Evolutionary conservation across 495 filamentous ascomycete species (phyloP).

Genomic region (Podospora sp.): DNA sequence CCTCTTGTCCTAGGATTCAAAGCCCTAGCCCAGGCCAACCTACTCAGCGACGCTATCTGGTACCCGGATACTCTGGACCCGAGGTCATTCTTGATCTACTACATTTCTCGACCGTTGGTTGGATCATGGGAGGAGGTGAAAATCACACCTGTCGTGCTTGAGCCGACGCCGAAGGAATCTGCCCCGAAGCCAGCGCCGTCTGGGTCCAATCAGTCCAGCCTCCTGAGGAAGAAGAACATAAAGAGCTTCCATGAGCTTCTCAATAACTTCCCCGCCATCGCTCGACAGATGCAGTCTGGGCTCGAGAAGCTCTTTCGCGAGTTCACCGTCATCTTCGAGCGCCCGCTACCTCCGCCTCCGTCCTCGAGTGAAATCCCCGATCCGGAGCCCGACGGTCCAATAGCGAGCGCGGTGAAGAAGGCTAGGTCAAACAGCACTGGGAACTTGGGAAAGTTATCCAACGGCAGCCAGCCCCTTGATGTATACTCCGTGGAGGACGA

Average conservation of each 20-base stretch:
- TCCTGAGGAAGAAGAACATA: slow-evolving; percentile 81
- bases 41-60: slow-evolving; percentile 84
- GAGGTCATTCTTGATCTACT: slow-evolving; percentile 94
- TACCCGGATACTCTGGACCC: slow-evolving; percentile 81
- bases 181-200: slow-evolving; percentile 39
- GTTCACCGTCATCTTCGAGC: slow-evolving; percentile 82
- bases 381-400: slow-evolving; percentile 53
- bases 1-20: slow-evolving; percentile 71
- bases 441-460: slow-evolving; percentile 30
- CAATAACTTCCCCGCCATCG: slow-evolving; percentile 93
- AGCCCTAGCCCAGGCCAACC: slow-evolving; percentile 83
- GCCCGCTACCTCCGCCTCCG: slow-evolving; percentile 76
- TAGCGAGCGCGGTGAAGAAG: slow-evolving; percentile 52
- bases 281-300: slow-evolving; percentile 92
- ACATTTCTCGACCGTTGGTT: slow-evolving; percentile 88
- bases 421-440: slow-evolving; percentile 51
- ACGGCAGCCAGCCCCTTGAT: slow-evolving; percentile 32
- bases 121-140: slow-evolving; percentile 78
- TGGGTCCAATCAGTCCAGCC: slow-evolving; percentile 32
- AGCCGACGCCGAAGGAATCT: slow-evolving; percentile 35
- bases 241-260: slow-evolving; percentile 88
- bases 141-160: slow-evolving; percentile 62
- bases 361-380: slow-evolving; percentile 59
- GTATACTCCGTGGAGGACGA: slow-evolving; percentile 72
- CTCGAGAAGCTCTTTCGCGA: slow-evolving; percentile 89